phyloP scores from a whole-genome alignment of 176 grass and related monocot genomes.

The Tillandsia fasciculata region DNA sequence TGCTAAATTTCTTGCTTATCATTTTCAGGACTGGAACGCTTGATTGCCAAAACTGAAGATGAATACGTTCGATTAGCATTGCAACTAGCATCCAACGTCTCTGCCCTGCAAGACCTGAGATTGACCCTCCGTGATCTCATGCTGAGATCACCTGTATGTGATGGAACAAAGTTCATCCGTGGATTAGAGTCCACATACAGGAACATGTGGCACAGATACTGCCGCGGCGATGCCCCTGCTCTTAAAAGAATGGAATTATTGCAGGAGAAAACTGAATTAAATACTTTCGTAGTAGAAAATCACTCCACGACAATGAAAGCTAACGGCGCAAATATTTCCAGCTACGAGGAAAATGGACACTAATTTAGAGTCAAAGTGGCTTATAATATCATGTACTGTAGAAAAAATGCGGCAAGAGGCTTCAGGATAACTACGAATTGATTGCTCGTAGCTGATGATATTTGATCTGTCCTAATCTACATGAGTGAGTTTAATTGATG shows the following conservation, averaged over 20 bases:
- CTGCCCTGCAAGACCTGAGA: conserved; percentile 68
- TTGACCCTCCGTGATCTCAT: conserved; percentile 72
- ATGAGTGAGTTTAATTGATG: background rate
- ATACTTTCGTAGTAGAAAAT: conserved; percentile 21
- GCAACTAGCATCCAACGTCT: conserved; percentile 67
- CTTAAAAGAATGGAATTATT: conserved; percentile 49
- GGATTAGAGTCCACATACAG: conserved; percentile 88
- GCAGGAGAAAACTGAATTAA: conserved; percentile 33
- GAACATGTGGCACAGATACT: conserved; percentile 86
- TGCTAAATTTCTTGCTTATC: conserved; percentile 2
- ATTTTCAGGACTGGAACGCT: conserved; percentile 37
- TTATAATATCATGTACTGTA: background rate
- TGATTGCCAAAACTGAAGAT: conserved; percentile 64
- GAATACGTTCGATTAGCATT: conserved; percentile 65
- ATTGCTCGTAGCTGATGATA: background rate
- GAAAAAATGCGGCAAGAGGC: background rate
- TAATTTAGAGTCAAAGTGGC: background rate
- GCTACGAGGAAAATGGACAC: conserved; percentile 33
- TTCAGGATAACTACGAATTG: background rate
- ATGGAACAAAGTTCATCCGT: conserved; percentile 58
- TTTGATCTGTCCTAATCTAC: background rate
- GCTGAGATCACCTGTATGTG: conserved; percentile 72
- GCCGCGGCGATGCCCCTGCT: conserved; percentile 53
- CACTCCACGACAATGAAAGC: conserved; percentile 7
- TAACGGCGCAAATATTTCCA: conserved; percentile 28